A percentile compares a stretch with the other conserved stretches of the same genome.
phyloP scores from a whole-genome alignment of 2,329 filamentous ascomycete genomes.

The Aureobasidium subglaciale region DNA sequence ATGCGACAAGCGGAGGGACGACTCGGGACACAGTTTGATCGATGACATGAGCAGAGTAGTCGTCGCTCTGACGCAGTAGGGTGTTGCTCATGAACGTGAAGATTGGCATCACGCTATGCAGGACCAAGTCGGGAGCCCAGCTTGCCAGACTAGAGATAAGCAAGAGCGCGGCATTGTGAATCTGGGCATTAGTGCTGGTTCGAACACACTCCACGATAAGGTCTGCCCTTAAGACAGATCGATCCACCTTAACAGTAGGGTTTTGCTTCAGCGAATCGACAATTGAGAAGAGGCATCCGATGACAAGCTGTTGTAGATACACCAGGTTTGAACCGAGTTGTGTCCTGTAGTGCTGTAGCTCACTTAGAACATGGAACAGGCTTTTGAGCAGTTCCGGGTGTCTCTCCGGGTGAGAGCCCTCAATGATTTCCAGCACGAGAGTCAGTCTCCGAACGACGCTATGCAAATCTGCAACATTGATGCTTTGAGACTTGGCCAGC shows the following conservation, averaged over 20 bases:
- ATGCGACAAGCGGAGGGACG: conserved; percentile 82
- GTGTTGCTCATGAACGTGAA: conserved; percentile 97
- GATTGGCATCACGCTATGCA: conserved; percentile 98
- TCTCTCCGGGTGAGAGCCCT: conserved; percentile 66
- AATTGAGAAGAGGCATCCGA: conserved; percentile 76
- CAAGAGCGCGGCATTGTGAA: conserved; percentile 85
- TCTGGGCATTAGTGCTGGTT: conserved; percentile 82
- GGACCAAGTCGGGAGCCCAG: conserved; percentile 79
- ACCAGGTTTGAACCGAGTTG: conserved; percentile 80
- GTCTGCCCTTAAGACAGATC: conserved; percentile 75
- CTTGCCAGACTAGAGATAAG: conserved; percentile 81
- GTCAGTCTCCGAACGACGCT: conserved; percentile 69
- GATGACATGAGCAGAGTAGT: conserved; percentile 94
- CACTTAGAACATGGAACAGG: conserved; percentile 77
- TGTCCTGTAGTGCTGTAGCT: conserved; percentile 76
- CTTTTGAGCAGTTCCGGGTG: conserved; percentile 70
- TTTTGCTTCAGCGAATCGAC: conserved; percentile 56
- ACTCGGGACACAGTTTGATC: conserved; percentile 90
- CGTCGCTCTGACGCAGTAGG: conserved; percentile 84
- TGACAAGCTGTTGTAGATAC: conserved; percentile 78
- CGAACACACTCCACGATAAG: conserved; percentile 90
- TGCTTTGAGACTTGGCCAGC: conserved; percentile 53
- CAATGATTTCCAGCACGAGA: conserved; percentile 80
- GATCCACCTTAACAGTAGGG: conserved; percentile 52
- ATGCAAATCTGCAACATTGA: conserved; percentile 59